Evolutionary conservation across 805 yeast genomes (phyloP), one percentile per base, ranked within the genome.

Genomic region (Saturnispora besseyi): DNA sequence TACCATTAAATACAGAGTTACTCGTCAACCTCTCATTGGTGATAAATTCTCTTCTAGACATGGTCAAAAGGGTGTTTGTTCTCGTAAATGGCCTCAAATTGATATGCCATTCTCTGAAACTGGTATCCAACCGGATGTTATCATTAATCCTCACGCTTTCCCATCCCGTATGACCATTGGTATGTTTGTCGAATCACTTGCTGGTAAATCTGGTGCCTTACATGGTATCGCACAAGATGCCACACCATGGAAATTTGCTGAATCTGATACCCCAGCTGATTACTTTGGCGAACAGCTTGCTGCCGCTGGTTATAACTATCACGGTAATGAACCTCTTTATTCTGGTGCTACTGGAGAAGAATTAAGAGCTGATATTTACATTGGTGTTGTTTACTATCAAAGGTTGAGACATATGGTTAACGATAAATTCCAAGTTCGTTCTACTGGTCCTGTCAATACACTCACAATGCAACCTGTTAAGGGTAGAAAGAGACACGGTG

Each of bases 151-250:
- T 3, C 99, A 91, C 67, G 99, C 98, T 57, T 93, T 91, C 91
- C 99, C 99, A 59, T 91, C 98, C 45, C 93, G 99, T 75, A 93
- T 93, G 99, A 93, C 99, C 11, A 91, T 93, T 69, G 99, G 99
- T 74, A 93, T 93, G 98, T 93, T 93, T 70, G 97, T 93, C 45
- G 99, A 93, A 70, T 85, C 95, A 48, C 70, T 93, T 51, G 98
- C 99, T n/a, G 99, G 99, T 63, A 93, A 93, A 69, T 93, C 98
- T 5, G 99, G 99, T 66, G 96, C 96, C 6, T 72, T 93, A 61
- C 99, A 93, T 59, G 99, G 99, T 62, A 83, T 90, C 64, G 95
- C 98, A 1, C 98, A 91, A 62, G 98, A 93, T 63, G 81, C 95
- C 41, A 91, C 99, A 0, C 99, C 99, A 44, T 93, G 96, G 96